Percentiles rank a stretch among this genome's conserved stretches.
phyloP scores from a whole-genome alignment of 345 rosid species.

The Nasturtium officinale region DNA sequence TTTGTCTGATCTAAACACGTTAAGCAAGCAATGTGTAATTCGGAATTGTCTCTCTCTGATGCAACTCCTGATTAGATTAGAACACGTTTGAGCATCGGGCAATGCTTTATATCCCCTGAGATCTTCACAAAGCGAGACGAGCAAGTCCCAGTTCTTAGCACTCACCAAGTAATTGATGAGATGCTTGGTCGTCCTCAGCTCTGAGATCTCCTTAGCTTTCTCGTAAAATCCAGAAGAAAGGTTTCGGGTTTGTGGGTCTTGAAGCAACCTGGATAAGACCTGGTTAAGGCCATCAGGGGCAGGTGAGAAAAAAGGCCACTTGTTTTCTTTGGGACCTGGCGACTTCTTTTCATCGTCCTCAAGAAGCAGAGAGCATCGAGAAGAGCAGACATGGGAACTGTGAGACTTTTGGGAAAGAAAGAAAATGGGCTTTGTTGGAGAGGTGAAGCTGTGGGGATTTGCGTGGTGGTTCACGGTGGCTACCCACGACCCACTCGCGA shows the following conservation, averaged over 20 bases:
- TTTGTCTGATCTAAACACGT: slow-evolving; percentile 47
- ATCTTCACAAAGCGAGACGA: slow-evolving; percentile 56
- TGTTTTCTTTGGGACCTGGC: slow-evolving; percentile 34
- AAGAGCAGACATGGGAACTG: slow-evolving; percentile 41
- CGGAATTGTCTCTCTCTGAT: slow-evolving; percentile 61
- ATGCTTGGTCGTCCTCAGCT: slow-evolving; percentile 55
- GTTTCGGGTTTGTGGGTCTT: slow-evolving; percentile 48
- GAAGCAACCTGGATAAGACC: slow-evolving; percentile 50
- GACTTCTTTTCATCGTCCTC: slow-evolving; percentile 55
- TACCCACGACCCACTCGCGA: slow-evolving; percentile 40
- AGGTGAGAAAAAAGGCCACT: slow-evolving; percentile 40
- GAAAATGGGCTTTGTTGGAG: slow-evolving; percentile 44
- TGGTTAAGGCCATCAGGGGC: slow-evolving; percentile 47
- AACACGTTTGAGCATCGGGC: slow-evolving; percentile 64
- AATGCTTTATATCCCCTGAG: slow-evolving; percentile 54
- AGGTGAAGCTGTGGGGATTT: slow-evolving; percentile 27
- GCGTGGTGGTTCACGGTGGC: slow-evolving; percentile 46
- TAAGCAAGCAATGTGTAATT: slow-evolving; percentile 54
- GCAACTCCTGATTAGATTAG: slow-evolving; percentile 56
- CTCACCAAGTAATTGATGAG: slow-evolving; percentile 60
- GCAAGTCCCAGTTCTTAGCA: slow-evolving; percentile 63
- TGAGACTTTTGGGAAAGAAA: slow-evolving; percentile 45
- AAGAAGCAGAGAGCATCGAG: slow-evolving; percentile 52
- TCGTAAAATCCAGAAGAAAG: slow-evolving; percentile 57
- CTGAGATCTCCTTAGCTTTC: slow-evolving; percentile 59